Base-by-base conservation (phyloP, 2,329 filamentous ascomycete genomes). In the Microdochium trichocladiopsis region DNA sequence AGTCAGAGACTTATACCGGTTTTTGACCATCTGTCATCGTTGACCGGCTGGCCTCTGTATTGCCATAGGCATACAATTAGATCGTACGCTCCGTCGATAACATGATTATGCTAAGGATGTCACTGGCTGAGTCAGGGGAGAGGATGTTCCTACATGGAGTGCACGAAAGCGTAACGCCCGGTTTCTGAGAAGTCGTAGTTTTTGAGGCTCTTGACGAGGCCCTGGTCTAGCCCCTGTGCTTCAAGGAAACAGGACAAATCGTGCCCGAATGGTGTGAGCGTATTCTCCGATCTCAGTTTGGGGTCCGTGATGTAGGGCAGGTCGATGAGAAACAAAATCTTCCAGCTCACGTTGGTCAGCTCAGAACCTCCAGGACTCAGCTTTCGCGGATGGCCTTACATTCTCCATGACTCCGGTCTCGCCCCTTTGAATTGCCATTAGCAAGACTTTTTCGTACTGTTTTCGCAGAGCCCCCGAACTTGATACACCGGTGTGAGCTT, bases 261-360 rank as follows among this genome's bases (percentile, higher is more conserved):
- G 53, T 81, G 76, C 21, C 82, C 82, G 64, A 96, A 96, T 2
- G 63, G 53, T 1, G 81, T 59, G 55, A 65, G 28, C 51, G 52
- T 33, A 62, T 71, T 67, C 57, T 69, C 54, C 59, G 68, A 55
- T 55, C 58, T 51, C 23, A 57, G 52, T 50, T 58, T 58, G n/a
- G 62, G 58, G 37, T 63, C 61, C n/a, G 70, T 60, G 23, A 82
- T 67, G 41, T 80, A 77, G 5, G 94, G 93, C 9, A 97, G 79
- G 65, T 99, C 94, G 58, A 99, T 92, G n/a, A 97, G 65, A 65
- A 96, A 97, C 8, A 92, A 83, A 60, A 85, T 86, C 84, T 88
- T 33, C 9, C 25, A 14, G 36, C 21, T 23, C 6, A 41, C n/a
- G 16, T 4, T 28, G 12, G 50, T 66, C 37, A 64, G 59, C 50